Percentiles rank a stretch among this genome's conserved stretches.
phyloP scores from a whole-genome alignment of 2,329 filamentous ascomycete species.

The Huntiella bhutanensis region DNA sequence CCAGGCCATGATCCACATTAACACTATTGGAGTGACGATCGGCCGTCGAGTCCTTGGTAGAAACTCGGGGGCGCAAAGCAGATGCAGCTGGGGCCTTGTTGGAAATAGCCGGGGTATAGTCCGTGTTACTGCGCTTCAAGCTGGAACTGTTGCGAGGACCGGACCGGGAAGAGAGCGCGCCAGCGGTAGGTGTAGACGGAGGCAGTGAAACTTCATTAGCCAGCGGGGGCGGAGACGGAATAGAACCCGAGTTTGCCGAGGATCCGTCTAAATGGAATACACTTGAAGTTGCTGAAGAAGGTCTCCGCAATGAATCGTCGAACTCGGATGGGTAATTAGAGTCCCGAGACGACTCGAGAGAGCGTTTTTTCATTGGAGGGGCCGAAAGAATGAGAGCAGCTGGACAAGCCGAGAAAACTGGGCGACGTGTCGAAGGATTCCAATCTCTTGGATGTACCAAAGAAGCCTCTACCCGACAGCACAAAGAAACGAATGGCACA shows the following conservation, averaged over 20 bases:
- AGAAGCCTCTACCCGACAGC: too few relatives aligned
- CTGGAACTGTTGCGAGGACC: background rate
- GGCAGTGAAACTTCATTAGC: too few relatives aligned
- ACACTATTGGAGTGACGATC: background rate
- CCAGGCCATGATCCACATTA: constrained; percentile 3
- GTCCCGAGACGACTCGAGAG: constrained; percentile 3
- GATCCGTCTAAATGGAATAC: too few relatives aligned
- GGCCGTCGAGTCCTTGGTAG: background rate
- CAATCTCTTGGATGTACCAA: too few relatives aligned
- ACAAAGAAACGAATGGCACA: too few relatives aligned
- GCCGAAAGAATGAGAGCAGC: background rate
- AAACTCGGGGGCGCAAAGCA: background rate
- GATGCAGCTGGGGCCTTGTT: background rate
- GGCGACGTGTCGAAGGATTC: background rate
- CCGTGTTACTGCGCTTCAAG: background rate
- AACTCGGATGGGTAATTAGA: too few relatives aligned
- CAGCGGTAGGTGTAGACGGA: background rate
- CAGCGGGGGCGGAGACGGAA: too few relatives aligned
- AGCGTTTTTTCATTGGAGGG: constrained; percentile 3
- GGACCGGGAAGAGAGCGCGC: background rate
- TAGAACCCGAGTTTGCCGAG: too few relatives aligned
- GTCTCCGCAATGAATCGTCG: too few relatives aligned
- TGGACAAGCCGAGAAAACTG: background rate
- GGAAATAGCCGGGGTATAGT: constrained; percentile 1
- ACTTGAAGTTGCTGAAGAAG: too few relatives aligned